Percentiles rank a stretch among this genome's conserved stretches.
These are phyloP conservation scores for Phytophthora macrochlamydospora DNA, from an alignment of 352 stramenopile genomes.

Conservation along the genomic window DNA sequence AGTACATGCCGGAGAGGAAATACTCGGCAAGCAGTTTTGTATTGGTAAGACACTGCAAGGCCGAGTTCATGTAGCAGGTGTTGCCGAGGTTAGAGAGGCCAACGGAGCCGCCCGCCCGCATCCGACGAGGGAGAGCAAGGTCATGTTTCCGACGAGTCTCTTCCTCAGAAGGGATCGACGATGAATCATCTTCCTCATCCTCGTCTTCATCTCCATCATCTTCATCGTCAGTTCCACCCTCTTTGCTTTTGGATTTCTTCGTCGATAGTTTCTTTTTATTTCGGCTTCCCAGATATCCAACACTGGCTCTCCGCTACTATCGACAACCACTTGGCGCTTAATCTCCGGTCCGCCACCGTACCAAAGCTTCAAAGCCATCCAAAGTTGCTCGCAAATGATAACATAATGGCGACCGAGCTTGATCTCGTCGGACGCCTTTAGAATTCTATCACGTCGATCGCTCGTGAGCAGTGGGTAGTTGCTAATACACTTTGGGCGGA, in stretches of 20 bases:
- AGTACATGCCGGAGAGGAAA: slow-evolving; percentile 94
- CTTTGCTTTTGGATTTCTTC: slow-evolving; percentile 51
- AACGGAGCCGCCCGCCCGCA: slow-evolving; percentile 79
- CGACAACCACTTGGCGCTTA: slow-evolving; percentile 79
- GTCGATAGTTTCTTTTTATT: slow-evolving; percentile 52
- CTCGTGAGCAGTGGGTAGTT: slow-evolving; percentile 79
- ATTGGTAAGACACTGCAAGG: slow-evolving; percentile 94
- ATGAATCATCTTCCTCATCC: slow-evolving; percentile 36
- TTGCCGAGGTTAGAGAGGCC: slow-evolving; percentile 93
- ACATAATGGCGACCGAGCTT: slow-evolving; percentile 85
- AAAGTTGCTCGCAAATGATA: slow-evolving; percentile 88
- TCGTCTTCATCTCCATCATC: slow-evolving; percentile 55
- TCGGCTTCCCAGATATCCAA: slow-evolving; percentile 84
- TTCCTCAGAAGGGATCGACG: slow-evolving; percentile 55
- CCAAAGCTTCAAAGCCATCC: slow-evolving; percentile 91
- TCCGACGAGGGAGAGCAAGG: slow-evolving; percentile 68
- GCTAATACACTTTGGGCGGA: slow-evolving; percentile 85
- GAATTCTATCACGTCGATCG: slow-evolving; percentile 70
- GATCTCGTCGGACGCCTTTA: slow-evolving; percentile 78
- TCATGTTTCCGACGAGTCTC: slow-evolving; percentile 58
- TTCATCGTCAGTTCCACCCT: slow-evolving; percentile 33
- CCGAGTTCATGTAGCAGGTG: slow-evolving; percentile 97
- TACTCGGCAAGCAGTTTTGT: slow-evolving; percentile 96
- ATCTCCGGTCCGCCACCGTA: slow-evolving; percentile 92
- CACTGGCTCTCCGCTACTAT: slow-evolving; percentile 57